Base-by-base conservation (phyloP, 805 yeast genomes). In the Huiozyma naganishii region DNA sequence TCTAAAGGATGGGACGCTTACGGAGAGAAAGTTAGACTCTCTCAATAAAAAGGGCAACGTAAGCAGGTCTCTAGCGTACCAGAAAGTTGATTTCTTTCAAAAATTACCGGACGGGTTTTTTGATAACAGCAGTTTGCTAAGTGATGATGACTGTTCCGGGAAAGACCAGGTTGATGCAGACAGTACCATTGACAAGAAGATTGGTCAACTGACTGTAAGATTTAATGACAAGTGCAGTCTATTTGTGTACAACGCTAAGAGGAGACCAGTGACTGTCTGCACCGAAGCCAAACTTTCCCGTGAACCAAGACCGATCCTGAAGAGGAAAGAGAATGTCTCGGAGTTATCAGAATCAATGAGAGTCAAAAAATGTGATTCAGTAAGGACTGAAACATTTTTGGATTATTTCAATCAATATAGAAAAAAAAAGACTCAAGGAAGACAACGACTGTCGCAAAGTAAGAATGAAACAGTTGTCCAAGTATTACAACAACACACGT, bases 291-390 rank as follows among this genome's bases (percentile, higher is more conserved):
- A 9, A 4, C 23, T 13, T 4, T 9, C 34, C 23, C 10, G 17
- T 13, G 37, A 41, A 29, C 49, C 56, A 2, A 63, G 53, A 47
- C 63, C 75, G 5, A 69, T 69, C 13, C 50, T 71, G 29, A 71
- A 69, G 39, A 71, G 42, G 41, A 41, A 8, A 64, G 64, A 37
- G 65, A 59, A 13, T 59, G 55, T 27, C 55, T 55, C 27, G 75
- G n/a, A 30, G 5, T 3, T 9, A 30, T 8, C 33, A 30, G 33
- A 71, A 47, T 54, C 55, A 1, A 40, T 54, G 6, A 57, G 67
- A 46, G 73, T 71, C 1, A 53, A 49, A n/a, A 52, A 54, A 27
- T 66, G 72, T 44, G 73, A 69, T 45, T 57, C 48, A 12, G 67
- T 69, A 8, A 65, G 57, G 9, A 53, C 68, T 27, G 62, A 56